These are phyloP conservation scores for Suillus tomentosus DNA, from an alignment of 768 basidiomycete species.

Conservation along the genomic window DNA sequence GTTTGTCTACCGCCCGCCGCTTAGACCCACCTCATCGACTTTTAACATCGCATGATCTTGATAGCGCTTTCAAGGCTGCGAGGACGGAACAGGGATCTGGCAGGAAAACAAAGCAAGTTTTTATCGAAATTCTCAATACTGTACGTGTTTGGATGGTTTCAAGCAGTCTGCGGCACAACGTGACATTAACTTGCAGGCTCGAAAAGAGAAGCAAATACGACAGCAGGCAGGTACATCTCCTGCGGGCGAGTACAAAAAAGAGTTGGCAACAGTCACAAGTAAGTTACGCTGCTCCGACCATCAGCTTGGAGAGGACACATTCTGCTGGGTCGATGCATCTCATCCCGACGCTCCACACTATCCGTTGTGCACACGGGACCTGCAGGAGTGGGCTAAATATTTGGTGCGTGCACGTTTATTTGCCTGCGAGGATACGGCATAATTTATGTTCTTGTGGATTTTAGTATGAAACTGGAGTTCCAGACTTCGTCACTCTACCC, in stretches of 20 bases:
- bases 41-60: background rate
- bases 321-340: background rate
- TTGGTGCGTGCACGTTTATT: background rate
- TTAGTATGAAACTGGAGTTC: background rate
- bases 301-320: background rate
- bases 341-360: background rate
- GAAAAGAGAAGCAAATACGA: background rate
- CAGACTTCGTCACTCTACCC: background rate
- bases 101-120: background rate
- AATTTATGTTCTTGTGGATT: background rate
- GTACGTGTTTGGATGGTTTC: background rate
- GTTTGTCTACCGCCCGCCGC: background rate
- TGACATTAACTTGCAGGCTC: background rate
- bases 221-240: background rate
- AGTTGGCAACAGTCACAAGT: background rate
- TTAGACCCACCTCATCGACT: background rate
- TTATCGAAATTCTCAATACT: background rate
- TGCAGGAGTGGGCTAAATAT: background rate
- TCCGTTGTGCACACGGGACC: background rate
- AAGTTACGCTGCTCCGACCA: background rate
- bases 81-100: too few relatives aligned
- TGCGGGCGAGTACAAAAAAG: background rate
- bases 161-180: background rate
- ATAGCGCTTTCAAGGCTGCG: background rate
- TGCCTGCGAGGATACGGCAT: background rate